Conservation (phyloP, 1,284 basidiomycete genomes). For the Grifola frondosa region DNA sequence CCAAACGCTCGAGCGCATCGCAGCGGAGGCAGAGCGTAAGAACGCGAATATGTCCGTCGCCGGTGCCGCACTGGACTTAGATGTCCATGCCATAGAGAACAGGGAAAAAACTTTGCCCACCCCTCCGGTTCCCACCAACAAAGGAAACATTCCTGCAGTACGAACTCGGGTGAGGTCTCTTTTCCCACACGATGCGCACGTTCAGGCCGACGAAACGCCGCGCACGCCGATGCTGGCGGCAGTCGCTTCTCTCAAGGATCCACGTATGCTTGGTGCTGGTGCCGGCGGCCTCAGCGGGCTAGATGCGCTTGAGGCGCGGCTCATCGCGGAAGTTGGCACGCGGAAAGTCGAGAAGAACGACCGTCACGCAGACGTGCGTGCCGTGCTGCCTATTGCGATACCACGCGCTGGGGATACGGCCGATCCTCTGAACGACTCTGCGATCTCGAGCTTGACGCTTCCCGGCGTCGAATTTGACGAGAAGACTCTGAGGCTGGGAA, state of each 20-base stretch:
- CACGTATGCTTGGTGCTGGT: conserved; percentile 19
- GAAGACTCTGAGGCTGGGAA: conserved; percentile 24
- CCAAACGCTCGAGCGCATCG: conserved; percentile 65
- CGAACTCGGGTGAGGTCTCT: conserved; percentile 33
- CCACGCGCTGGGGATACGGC: conserved; percentile 23
- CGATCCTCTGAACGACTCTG: conserved; percentile 62
- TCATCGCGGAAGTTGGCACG: conserved; percentile 68
- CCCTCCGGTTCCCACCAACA: conserved; percentile 43
- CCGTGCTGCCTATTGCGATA: conserved; percentile 48
- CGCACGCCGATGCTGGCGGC: conserved; percentile 55
- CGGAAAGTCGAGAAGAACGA: conserved; percentile 41
- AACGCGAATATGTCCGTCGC: conserved; percentile 21
- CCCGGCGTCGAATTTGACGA: conserved; percentile 41
- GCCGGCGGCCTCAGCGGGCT: conserved; percentile 42
- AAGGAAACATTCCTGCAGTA: conserved; percentile 13
- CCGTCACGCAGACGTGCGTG: conserved; percentile 47
- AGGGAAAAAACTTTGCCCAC: conserved; percentile 60
- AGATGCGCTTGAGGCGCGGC: conserved; percentile 60
- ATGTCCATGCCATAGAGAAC: conserved; percentile 17
- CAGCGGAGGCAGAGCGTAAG: conserved; percentile 45
- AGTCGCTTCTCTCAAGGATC: conserved; percentile 39
- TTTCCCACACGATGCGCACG: conserved; percentile 22
- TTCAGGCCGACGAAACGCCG: conserved; percentile 33
- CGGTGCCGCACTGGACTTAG: conserved; percentile 9
- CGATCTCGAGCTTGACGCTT: conserved; percentile 73